Evolutionary conservation across 139 green algal species (phyloP).

Genomic region (Yamagishiella unicocca): DNA sequence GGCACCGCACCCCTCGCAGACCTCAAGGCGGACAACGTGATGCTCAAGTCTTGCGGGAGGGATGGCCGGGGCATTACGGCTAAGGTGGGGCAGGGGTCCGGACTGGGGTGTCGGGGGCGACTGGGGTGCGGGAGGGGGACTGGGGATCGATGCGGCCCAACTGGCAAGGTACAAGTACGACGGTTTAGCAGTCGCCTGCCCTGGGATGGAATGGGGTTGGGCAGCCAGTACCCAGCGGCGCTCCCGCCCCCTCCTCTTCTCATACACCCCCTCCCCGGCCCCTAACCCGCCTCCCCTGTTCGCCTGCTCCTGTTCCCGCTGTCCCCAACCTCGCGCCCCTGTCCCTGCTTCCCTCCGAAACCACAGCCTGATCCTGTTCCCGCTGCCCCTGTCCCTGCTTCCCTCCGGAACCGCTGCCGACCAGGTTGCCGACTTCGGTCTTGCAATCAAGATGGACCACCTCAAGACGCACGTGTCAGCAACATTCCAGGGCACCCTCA

Average conservation of each 20-base stretch:
- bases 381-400: background rate
- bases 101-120: too few relatives aligned
- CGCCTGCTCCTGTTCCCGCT: background rate
- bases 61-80: conserved; percentile 50
- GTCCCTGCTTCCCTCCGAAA: background rate
- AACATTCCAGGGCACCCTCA: conserved; percentile 61
- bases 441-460: conserved; percentile 69
- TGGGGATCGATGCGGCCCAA: too few relatives aligned
- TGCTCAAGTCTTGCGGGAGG: conserved; percentile 64
- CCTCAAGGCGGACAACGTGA: conserved; percentile 68
- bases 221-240: too few relatives aligned
- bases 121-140: too few relatives aligned
- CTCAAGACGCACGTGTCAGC: conserved; percentile 60
- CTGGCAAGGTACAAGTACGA: too few relatives aligned
- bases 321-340: background rate
- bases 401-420: background rate
- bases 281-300: background rate
- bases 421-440: conserved; percentile 67
- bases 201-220: too few relatives aligned
- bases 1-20: too few relatives aligned
- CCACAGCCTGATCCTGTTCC: background rate
- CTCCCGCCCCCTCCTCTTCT: too few relatives aligned
- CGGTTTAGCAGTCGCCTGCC: too few relatives aligned
- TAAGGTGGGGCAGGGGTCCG: conserved; percentile 50
- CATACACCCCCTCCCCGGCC: too few relatives aligned